Conservation (phyloP, 305 asterid genomes). For the Salvia sclarea region DNA sequence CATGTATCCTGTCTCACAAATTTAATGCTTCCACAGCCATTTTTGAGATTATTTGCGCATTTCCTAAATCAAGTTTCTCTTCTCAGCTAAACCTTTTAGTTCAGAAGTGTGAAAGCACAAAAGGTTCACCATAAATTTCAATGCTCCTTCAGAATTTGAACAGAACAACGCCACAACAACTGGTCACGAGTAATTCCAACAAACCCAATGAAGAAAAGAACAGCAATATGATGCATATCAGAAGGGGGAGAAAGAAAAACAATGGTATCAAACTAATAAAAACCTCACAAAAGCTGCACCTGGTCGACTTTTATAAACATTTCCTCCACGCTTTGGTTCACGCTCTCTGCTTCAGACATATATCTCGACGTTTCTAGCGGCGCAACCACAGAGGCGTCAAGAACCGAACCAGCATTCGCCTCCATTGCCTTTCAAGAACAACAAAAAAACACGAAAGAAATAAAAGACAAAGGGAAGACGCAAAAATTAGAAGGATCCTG, state of each 20-base stretch:
- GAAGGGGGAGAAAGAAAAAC: background rate
- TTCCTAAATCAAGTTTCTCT: background rate
- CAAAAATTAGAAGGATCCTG: background rate
- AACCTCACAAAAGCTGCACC: conserved; percentile 38
- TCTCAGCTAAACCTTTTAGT: background rate
- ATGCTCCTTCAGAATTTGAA: background rate
- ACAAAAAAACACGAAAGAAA: background rate
- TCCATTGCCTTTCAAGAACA: conserved; percentile 50
- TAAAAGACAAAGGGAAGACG: background rate
- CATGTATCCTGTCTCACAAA: background rate
- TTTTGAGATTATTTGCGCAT: background rate
- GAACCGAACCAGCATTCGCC: conserved; percentile 38
- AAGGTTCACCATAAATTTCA: background rate
- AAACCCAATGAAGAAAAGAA: background rate
- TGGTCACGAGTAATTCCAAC: background rate
- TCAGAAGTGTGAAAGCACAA: background rate
- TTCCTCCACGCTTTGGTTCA: conserved; percentile 55
- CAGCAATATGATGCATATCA: background rate
- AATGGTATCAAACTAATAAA: conserved; percentile 20
- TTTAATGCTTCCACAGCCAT: conserved; percentile 2
- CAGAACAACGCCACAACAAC: background rate
- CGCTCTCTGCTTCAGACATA: conserved; percentile 43
- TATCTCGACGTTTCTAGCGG: conserved; percentile 36
- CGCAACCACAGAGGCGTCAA: conserved; percentile 34
- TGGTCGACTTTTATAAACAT: conserved; percentile 54